Conservation (phyloP, 1,284 basidiomycete species). For the Anthracocystis walkeri region DNA sequence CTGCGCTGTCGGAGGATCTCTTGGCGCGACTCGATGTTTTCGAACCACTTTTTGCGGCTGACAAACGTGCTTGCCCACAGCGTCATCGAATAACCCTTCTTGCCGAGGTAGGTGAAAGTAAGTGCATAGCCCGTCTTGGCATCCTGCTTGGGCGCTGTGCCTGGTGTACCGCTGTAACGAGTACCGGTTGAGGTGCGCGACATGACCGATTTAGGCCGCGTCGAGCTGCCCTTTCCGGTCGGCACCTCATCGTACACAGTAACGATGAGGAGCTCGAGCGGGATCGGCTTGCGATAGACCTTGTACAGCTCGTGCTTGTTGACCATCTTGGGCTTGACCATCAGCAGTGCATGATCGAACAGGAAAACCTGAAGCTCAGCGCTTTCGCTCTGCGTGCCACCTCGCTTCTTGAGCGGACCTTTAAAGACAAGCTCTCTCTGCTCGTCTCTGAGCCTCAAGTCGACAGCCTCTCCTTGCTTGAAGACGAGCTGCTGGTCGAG, state of each 20-base stretch:
- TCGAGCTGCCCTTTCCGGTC: slow-evolving; percentile 59
- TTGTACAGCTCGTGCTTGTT: slow-evolving; percentile 92
- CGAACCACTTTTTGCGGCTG: slow-evolving; percentile 92
- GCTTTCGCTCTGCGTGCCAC: slow-evolving; percentile 77
- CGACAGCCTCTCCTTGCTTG: slow-evolving; percentile 85
- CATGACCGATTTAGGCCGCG: slow-evolving; percentile 72
- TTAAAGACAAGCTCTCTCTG: slow-evolving; percentile 92
- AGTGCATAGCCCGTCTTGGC: slow-evolving; percentile 90
- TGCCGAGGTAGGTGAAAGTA: slow-evolving; percentile 91
- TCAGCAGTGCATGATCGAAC: slow-evolving; percentile 95
- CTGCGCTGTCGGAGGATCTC: slow-evolving; percentile 84
- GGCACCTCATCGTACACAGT: slow-evolving; percentile 80
- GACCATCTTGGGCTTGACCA: slow-evolving; percentile 88
- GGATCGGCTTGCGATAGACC: slow-evolving; percentile 96
- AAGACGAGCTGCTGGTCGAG: slow-evolving; percentile 88
- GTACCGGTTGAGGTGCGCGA: slow-evolving; percentile 71
- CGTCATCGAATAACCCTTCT: slow-evolving; percentile 91
- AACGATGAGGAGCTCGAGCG: slow-evolving; percentile 89
- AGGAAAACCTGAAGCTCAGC: slow-evolving; percentile 93
- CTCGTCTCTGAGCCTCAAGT: slow-evolving; percentile 86
- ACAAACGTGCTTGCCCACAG: slow-evolving; percentile 91
- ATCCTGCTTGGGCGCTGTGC: slow-evolving; percentile 74
- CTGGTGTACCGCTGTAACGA: slow-evolving; percentile 63
- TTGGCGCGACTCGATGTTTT: slow-evolving; percentile 90
- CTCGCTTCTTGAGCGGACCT: slow-evolving; percentile 90